Percentiles rank a stretch among this genome's conserved stretches.
phyloP scores from a whole-genome alignment of 1,139 yeast species.

The Magnusiomyces paraingens region DNA sequence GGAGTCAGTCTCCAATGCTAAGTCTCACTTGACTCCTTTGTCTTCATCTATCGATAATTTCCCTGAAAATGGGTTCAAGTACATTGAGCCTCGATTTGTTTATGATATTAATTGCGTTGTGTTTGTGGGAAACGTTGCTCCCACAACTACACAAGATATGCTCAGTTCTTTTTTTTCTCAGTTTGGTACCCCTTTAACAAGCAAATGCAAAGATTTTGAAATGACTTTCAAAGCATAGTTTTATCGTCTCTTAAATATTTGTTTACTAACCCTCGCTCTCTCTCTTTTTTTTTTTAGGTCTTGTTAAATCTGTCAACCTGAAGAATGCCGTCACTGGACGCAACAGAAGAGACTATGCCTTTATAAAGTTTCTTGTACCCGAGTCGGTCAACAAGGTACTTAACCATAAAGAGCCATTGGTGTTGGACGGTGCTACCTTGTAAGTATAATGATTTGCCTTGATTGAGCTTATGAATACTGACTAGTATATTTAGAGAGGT shows the following conservation, averaged over 20 bases:
- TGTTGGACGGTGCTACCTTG: slow-evolving; percentile 3
- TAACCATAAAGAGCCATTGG: slow-evolving; percentile 1
- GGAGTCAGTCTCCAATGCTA: neutral
- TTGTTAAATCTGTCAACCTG: slow-evolving; percentile 6
- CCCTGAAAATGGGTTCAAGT: neutral
- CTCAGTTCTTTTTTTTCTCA: slow-evolving; percentile 7
- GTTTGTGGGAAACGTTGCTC: slow-evolving; percentile 15
- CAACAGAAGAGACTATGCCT: slow-evolving; percentile 11
- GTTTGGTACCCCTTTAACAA: slow-evolving; percentile 8
- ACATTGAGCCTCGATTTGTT: slow-evolving; percentile 6
- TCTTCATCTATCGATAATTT: neutral
- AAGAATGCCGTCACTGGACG: slow-evolving; percentile 6
- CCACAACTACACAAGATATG: slow-evolving; percentile 11
- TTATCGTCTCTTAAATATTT: neutral
- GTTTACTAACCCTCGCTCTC: neutral
- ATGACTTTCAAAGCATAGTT: too few species aligned
- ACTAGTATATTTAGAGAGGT: neutral
- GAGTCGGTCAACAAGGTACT: slow-evolving; percentile 11
- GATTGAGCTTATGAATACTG: neutral
- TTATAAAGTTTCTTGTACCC: slow-evolving; percentile 14
- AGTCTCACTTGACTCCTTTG: neutral
- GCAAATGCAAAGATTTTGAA: too few species aligned
- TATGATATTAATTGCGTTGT: slow-evolving; percentile 10
- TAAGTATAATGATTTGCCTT: neutral
- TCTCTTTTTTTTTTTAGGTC: neutral